phyloP scores from a whole-genome alignment of 768 basidiomycete genomes.

The Pilatotrama ljubarskyi region DNA sequence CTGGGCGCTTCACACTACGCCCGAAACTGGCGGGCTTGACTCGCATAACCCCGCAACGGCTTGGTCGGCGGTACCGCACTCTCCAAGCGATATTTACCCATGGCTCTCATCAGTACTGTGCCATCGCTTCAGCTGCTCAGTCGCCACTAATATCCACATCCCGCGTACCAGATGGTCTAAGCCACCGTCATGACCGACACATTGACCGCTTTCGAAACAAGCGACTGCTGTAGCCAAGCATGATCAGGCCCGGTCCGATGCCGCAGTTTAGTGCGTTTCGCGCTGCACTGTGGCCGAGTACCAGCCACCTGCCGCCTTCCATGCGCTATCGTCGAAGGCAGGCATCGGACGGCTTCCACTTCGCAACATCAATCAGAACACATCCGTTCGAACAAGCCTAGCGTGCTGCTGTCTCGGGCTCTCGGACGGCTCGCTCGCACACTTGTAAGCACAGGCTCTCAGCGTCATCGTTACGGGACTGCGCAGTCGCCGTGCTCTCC shows the following conservation, averaged over 20 bases:
- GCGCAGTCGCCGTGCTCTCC: not conserved
- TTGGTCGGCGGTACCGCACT: too few relatives aligned
- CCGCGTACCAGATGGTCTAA: slow-evolving; percentile 6
- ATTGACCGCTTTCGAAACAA: not conserved
- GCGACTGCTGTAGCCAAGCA: not conserved
- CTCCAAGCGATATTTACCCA: too few relatives aligned
- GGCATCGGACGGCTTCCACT: not conserved
- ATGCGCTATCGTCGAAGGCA: not conserved
- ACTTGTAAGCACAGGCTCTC: not conserved
- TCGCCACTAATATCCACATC: not conserved
- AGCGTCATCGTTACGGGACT: not conserved
- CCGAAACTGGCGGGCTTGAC: too few relatives aligned
- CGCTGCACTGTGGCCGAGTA: not conserved
- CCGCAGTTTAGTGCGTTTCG: not conserved
- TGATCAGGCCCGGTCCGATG: not conserved
- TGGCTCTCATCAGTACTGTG: not conserved
- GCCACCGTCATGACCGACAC: not conserved
- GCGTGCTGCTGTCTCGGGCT: not conserved
- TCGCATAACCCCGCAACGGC: too few relatives aligned
- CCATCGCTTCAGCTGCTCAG: not conserved
- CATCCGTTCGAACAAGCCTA: not conserved
- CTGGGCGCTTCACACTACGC: too few relatives aligned
- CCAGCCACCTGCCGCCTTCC: not conserved
- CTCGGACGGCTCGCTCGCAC: not conserved
- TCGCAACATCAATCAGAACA: slow-evolving; percentile 12